Evolutionary conservation across 2,329 filamentous ascomycete species (phyloP).

Genomic region (Cladosporium sp.): DNA sequence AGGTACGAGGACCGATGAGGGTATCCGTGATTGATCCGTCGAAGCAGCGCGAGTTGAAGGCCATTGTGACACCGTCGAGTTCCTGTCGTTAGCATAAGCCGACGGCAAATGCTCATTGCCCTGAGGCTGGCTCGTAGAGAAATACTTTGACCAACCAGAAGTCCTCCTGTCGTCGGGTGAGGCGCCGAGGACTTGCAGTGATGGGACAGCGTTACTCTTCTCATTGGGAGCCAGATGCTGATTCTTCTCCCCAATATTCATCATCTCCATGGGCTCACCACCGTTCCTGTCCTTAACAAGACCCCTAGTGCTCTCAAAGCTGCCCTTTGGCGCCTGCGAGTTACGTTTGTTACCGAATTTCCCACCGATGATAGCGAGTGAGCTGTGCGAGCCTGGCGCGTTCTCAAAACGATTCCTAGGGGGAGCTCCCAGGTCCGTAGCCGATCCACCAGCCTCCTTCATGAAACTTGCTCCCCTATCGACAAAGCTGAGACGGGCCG

Average conservation of each 20-base stretch:
- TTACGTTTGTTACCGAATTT: constrained; percentile 51
- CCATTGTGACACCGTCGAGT: constrained; percentile 41
- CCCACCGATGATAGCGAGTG: constrained; percentile 50
- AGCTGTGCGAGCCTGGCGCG: constrained; percentile 29
- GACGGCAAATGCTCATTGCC: constrained; percentile 30
- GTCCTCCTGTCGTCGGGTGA: constrained; percentile 29
- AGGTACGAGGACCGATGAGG: constrained; percentile 64
- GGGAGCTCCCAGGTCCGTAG: constrained; percentile 26
- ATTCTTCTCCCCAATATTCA: constrained; percentile 38
- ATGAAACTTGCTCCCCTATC: constrained; percentile 50
- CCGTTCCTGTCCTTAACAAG: constrained; percentile 53
- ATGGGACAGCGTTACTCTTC: constrained; percentile 21
- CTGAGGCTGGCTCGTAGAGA: constrained; percentile 32
- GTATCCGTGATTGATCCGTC: constrained; percentile 24
- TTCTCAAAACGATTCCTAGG: constrained; percentile 14
- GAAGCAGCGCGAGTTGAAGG: constrained; percentile 1
- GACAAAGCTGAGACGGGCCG: constrained; percentile 44
- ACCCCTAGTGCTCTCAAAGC: constrained; percentile 57
- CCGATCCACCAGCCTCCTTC: constrained; percentile 46
- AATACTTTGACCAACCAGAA: constrained; percentile 51
- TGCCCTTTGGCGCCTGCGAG: constrained; percentile 43
- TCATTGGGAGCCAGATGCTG: neutral
- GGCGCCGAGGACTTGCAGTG: constrained; percentile 33
- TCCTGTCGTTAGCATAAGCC: constrained; percentile 31
- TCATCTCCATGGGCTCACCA: constrained; percentile 41